Conservation (phyloP, 257 asterid species). For the Eucommia ulmoides region DNA sequence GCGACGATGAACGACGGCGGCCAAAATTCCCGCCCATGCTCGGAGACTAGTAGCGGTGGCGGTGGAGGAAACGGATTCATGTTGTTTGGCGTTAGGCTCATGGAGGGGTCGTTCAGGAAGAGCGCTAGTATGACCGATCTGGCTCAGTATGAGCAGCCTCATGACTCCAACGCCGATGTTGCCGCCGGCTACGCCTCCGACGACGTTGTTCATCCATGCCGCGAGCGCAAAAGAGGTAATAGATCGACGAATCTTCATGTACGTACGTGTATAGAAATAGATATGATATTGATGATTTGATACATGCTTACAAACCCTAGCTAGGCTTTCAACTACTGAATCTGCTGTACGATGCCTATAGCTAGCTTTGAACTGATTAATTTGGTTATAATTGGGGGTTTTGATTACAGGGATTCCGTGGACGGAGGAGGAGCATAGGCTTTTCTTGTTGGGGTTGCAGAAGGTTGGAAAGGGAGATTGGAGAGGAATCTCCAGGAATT, state of each 20-base stretch:
- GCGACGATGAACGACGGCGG: constrained; percentile 12
- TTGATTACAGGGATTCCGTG: constrained; percentile 66
- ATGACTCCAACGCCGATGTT: constrained; percentile 38
- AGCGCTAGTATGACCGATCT: constrained; percentile 84
- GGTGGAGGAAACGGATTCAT: constrained; percentile 46
- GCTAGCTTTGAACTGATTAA: neutral
- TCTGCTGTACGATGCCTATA: no score
- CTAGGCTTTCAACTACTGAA: no score
- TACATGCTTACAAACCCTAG: no score
- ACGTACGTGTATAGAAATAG: no score
- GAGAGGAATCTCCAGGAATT: constrained; percentile 96
- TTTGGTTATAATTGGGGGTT: neutral
- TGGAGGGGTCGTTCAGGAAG: constrained; percentile 75
- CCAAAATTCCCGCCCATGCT: constrained; percentile 23
- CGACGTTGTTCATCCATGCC: constrained; percentile 87
- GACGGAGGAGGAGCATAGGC: constrained; percentile 92
- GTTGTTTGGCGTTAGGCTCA: constrained; percentile 85
- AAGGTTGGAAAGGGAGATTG: constrained; percentile 97
- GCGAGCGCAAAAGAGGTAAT: constrained; percentile 77
- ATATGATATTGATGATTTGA: no score
- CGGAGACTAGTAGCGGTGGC: constrained; percentile 25
- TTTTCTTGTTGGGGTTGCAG: constrained; percentile 75
- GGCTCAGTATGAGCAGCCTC: constrained; percentile 48
- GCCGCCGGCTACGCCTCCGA: constrained; percentile 84
- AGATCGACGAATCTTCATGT: no score